Evolutionary conservation across 352 stramenopile species (phyloP).

Genomic region (Globisporangium abappressorium): DNA sequence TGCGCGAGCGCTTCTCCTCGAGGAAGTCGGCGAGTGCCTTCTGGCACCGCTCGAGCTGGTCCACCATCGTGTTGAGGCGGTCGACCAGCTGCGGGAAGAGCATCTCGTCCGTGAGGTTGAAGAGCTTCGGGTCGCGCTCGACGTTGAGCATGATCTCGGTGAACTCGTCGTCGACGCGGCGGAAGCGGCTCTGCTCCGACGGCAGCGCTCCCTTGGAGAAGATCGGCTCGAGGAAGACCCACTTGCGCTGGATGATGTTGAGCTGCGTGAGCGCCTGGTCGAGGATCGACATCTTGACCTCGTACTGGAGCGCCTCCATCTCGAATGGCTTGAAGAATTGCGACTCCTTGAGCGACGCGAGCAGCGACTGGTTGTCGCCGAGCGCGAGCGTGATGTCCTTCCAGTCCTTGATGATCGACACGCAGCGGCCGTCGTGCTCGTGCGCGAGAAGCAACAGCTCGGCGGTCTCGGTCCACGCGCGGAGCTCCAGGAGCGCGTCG

Average conservation of each 20-base stretch:
- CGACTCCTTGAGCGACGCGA: constrained; percentile 94
- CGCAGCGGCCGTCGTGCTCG: constrained; percentile 74
- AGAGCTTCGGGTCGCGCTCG: constrained; percentile 88
- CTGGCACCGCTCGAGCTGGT: constrained; percentile 93
- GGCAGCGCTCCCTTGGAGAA: constrained; percentile 93
- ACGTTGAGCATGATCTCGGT: constrained; percentile 91
- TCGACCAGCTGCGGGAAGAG: constrained; percentile 87
- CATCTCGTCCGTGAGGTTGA: constrained; percentile 90
- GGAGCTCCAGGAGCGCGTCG: constrained; percentile 92
- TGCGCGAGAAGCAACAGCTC: constrained; percentile 88
- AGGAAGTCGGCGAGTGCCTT: constrained; percentile 94
- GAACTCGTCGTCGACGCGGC: constrained; percentile 93
- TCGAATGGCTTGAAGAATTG: constrained; percentile 96
- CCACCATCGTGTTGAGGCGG: constrained; percentile 81
- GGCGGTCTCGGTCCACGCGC: constrained; percentile 90
- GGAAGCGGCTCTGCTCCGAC: constrained; percentile 88
- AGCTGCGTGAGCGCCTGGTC: constrained; percentile 82
- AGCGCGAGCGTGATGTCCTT: constrained; percentile 93
- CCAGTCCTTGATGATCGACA: constrained; percentile 95
- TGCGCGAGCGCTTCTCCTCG: constrained; percentile 90
- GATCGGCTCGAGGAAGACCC: constrained; percentile 96
- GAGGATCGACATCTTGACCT: constrained; percentile 87
- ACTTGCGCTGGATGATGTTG: constrained; percentile 94
- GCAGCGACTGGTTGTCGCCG: constrained; percentile 93
- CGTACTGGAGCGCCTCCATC: constrained; percentile 87